Evolutionary conservation across 1,284 basidiomycete genomes (phyloP).

Genomic region (Heimioporus retisporus): DNA sequence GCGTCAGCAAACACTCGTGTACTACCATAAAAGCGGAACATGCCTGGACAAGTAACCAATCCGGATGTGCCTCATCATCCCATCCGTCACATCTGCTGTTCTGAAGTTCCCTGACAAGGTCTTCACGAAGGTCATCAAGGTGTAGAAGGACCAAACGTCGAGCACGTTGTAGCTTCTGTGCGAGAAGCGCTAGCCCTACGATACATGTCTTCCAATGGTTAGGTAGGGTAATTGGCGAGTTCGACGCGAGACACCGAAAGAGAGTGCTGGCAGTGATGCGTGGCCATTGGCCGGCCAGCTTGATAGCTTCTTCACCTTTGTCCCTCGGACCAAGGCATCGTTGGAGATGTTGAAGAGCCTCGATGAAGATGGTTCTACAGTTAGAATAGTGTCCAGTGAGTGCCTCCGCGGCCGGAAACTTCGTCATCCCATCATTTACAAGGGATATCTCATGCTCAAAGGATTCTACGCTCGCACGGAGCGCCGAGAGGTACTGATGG

Average conservation of each 20-base stretch:
- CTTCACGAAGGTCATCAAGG: slow-evolving; percentile 26
- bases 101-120: slow-evolving; percentile 45
- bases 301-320: slow-evolving; percentile 24
- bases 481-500: neutral
- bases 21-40: slow-evolving; percentile 2
- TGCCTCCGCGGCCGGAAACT: neutral
- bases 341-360: neutral
- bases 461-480: neutral
- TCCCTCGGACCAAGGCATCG: neutral
- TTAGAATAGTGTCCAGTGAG: neutral
- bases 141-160: slow-evolving; percentile 23
- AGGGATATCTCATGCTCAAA: neutral
- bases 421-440: neutral
- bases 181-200: slow-evolving; percentile 33
- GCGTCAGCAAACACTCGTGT: neutral
- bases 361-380: neutral
- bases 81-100: slow-evolving; percentile 32
- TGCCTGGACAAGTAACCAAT: slow-evolving; percentile 60
- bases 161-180: slow-evolving; percentile 48
- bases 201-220: slow-evolving; percentile 43
- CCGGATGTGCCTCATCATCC: slow-evolving; percentile 34
- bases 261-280: slow-evolving; percentile 36
- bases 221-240: slow-evolving; percentile 9
- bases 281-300: slow-evolving; percentile 42
- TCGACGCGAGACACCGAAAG: slow-evolving; percentile 36